phyloP scores from a whole-genome alignment of 192 early-diverging fungal genomes.

The Backusella mclennaniae region DNA sequence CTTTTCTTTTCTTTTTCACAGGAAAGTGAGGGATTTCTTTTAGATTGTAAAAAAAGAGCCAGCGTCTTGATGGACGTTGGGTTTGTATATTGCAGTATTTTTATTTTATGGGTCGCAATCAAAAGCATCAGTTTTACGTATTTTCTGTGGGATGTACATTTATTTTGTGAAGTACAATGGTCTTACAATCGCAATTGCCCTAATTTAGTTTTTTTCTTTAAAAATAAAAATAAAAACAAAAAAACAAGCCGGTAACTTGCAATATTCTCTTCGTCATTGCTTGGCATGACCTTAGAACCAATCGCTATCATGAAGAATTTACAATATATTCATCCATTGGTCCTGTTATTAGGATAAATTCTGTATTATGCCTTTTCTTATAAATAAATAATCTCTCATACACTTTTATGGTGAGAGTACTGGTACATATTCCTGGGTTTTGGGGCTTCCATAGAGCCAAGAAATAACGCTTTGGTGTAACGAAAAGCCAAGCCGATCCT shows the following conservation, averaged over 20 bases:
- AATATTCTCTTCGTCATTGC: not conserved
- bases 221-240: not conserved
- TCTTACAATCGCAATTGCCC: not conserved
- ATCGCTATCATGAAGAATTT: not conserved
- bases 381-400: not conserved
- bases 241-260: not conserved
- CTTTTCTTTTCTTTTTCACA: not conserved
- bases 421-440: not conserved
- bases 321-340: not conserved
- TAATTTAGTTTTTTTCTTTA: not conserved
- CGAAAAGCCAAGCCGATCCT: not conserved
- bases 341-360: not conserved
- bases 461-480: not conserved
- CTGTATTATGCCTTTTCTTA: not conserved
- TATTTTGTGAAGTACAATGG: not conserved
- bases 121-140: not conserved
- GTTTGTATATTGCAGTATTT: not conserved
- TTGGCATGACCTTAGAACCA: not conserved
- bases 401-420: not conserved
- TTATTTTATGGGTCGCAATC: not conserved
- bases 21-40: not conserved
- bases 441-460: not conserved
- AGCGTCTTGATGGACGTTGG: not conserved
- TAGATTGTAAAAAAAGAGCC: not conserved
- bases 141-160: not conserved